These are phyloP conservation scores for Amanita muscaria DNA, from an alignment of 768 basidiomycete genomes.

Conservation along the genomic window DNA sequence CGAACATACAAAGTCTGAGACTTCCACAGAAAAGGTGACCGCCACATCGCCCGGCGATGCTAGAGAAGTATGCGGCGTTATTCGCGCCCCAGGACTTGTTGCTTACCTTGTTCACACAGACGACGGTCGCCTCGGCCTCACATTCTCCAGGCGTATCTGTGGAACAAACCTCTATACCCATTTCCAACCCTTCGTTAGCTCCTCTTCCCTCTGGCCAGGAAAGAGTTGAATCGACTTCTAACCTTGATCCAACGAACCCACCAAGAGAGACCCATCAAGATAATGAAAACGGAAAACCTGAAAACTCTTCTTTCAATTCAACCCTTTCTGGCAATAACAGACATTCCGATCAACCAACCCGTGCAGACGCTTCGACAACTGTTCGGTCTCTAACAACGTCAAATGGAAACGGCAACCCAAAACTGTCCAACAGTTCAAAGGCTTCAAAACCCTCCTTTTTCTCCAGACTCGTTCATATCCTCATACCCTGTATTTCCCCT, in stretches of 20 bases:
- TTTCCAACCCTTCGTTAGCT: background rate
- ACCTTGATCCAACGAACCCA: background rate
- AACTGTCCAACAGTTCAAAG: slow-evolving; percentile 12
- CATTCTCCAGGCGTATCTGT: background rate
- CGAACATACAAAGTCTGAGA: background rate
- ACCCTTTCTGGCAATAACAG: slow-evolving; percentile 15
- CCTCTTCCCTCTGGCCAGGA: background rate
- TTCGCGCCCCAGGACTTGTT: background rate
- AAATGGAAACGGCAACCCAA: slow-evolving; percentile 14
- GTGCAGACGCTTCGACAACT: slow-evolving; percentile 10
- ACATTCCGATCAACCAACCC: slow-evolving; percentile 9
- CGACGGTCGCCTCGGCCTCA: background rate
- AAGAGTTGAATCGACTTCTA: background rate
- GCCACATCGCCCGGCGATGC: background rate
- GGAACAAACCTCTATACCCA: background rate
- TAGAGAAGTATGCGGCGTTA: background rate
- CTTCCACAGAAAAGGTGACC: background rate
- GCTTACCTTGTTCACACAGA: background rate
- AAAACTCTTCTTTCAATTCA: slow-evolving; percentile 20
- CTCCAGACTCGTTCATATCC: slow-evolving; percentile 47
- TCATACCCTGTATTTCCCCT: slow-evolving; percentile 61
- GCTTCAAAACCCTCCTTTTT: slow-evolving; percentile 44
- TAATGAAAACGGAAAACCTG: slow-evolving; percentile 15
- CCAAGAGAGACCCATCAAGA: slow-evolving; percentile 1
- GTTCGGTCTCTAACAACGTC: slow-evolving; percentile 14